phyloP scores from a whole-genome alignment of 192 early-diverging fungal genomes.

The Kappamyces sp. region DNA sequence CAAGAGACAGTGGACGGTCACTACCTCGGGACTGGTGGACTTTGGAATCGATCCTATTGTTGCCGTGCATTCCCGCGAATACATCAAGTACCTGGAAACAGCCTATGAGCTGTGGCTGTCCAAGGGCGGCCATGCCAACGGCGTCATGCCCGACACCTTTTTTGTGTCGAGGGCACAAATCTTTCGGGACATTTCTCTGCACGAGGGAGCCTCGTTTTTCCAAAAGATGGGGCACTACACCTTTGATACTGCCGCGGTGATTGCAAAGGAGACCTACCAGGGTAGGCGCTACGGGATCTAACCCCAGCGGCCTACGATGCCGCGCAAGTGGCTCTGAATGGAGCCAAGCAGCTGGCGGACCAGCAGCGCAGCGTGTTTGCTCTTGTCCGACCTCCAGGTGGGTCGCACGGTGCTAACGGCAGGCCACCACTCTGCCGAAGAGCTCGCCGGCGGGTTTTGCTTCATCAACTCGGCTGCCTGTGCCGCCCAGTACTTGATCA shows the following conservation, averaged over 20 bases:
- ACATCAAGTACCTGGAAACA: slow-evolving; percentile 50
- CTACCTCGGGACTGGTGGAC: slow-evolving; percentile 27
- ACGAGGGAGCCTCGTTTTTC: not conserved
- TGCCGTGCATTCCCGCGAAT: slow-evolving; percentile 51
- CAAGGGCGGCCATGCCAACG: slow-evolving; percentile 48
- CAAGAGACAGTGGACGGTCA: not conserved
- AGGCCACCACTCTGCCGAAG: slow-evolving; percentile 44
- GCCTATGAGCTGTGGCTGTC: slow-evolving; percentile 43
- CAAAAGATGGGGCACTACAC: slow-evolving; percentile 41
- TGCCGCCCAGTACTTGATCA: slow-evolving; percentile 61
- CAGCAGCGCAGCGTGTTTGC: slow-evolving; percentile 25
- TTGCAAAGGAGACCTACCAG: slow-evolving; percentile 55
- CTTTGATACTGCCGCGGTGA: slow-evolving; percentile 49
- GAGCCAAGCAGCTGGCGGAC: slow-evolving; percentile 44
- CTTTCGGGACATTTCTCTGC: not conserved
- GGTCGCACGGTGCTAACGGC: not conserved
- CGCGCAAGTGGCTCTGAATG: slow-evolving; percentile 62
- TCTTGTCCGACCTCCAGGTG: slow-evolving; percentile 32
- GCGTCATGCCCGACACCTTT: slow-evolving; percentile 47
- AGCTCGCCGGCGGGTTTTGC: slow-evolving; percentile 75
- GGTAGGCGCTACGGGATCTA: too few species aligned
- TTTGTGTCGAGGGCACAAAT: slow-evolving; percentile 8
- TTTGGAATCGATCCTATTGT: slow-evolving; percentile 52
- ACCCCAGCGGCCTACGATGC: slow-evolving; percentile 49
- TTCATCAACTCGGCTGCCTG: slow-evolving; percentile 85